These are phyloP conservation scores for Vinca minor DNA, from an alignment of 257 asterid species.

Conservation along the genomic window DNA sequence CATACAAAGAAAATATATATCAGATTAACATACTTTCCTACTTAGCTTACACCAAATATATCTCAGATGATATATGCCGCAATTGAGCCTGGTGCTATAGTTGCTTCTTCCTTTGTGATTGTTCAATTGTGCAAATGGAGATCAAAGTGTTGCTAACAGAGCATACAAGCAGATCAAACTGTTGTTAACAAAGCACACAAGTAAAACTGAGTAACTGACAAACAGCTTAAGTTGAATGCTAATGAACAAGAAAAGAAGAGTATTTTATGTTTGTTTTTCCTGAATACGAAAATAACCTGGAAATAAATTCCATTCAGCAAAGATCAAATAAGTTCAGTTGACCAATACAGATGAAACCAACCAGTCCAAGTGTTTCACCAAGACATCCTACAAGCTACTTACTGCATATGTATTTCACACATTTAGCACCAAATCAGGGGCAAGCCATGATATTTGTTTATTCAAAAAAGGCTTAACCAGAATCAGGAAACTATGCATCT, in stretches of 20 bases:
- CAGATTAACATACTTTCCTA: neutral
- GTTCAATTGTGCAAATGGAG: neutral
- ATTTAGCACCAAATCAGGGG: neutral
- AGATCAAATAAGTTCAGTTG: neutral
- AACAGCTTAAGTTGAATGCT: neutral
- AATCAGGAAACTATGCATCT: neutral
- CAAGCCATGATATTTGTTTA: too few species aligned
- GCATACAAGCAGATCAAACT: neutral
- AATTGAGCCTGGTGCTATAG: neutral
- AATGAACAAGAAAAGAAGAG: neutral
- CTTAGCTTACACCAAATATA: neutral
- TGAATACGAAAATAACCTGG: neutral
- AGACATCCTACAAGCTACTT: neutral
- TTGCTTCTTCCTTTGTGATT: neutral
- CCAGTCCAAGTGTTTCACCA: neutral
- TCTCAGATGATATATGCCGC: neutral
- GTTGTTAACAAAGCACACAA: neutral
- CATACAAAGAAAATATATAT: constrained; percentile 7
- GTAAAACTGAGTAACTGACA: neutral
- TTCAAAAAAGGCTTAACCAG: too few species aligned
- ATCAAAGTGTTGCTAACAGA: neutral
- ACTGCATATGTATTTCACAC: neutral
- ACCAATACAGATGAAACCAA: neutral
- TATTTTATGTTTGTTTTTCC: neutral
- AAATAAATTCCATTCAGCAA: neutral